Conservation (phyloP, 2,329 filamentous ascomycete species). For the Cordyceps pruinosa region DNA sequence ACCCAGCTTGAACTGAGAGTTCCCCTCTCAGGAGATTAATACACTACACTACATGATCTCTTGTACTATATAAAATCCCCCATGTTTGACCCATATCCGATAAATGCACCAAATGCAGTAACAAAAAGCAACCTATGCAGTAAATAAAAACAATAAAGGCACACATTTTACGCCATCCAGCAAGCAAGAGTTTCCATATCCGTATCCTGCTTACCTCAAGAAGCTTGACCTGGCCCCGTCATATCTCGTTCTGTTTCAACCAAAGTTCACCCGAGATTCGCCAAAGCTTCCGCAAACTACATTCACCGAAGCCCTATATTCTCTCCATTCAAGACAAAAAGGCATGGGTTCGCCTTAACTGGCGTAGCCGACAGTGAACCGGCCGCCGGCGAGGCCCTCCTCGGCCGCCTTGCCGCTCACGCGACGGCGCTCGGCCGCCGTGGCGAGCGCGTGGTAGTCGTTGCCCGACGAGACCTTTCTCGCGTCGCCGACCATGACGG, state of each 20-base stretch:
- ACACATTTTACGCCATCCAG: not conserved
- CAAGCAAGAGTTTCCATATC: slow-evolving; percentile 13
- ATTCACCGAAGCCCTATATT: not conserved
- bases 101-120: not conserved
- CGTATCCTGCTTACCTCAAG: not conserved
- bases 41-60: not conserved
- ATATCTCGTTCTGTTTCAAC: slow-evolving; percentile 11
- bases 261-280: not conserved
- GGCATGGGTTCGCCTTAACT: not conserved
- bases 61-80: not conserved
- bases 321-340: not conserved
- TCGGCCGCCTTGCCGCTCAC: slow-evolving; percentile 69
- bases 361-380: slow-evolving; percentile 11
- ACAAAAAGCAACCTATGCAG: not conserved
- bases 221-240: not conserved
- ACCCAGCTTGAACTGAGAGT: not conserved
- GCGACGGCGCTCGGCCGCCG: slow-evolving; percentile 43
- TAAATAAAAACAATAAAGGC: not conserved
- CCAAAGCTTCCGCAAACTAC: not conserved
- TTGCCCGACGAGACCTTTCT: slow-evolving; percentile 55
- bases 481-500: slow-evolving; percentile 41
- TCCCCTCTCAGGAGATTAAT: not conserved
- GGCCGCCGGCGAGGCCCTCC: slow-evolving; percentile 50
- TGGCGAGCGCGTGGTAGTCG: slow-evolving; percentile 38
- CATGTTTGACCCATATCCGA: not conserved